Evolutionary conservation across 1,139 yeast species (phyloP).

Genomic region (Pichiaceae sp.): DNA sequence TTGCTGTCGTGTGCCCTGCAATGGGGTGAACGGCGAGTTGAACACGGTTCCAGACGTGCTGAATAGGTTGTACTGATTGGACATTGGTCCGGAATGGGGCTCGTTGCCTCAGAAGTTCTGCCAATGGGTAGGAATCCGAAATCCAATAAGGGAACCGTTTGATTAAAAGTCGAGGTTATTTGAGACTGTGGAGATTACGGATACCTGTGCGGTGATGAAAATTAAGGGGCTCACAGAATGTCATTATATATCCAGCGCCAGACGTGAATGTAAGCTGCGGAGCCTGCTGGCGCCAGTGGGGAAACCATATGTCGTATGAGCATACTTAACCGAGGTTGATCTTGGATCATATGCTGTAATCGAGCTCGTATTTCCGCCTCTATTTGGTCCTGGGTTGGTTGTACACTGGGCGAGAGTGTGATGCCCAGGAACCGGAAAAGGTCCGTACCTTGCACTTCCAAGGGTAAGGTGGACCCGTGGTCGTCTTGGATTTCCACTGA

Average conservation of each 20-base stretch:
- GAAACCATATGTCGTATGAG: background rate
- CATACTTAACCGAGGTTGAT: background rate
- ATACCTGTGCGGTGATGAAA: background rate
- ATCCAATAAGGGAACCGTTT: background rate
- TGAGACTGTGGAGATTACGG: background rate
- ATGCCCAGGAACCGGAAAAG: background rate
- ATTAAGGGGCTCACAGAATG: background rate
- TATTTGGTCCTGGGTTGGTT: background rate
- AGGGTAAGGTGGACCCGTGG: background rate
- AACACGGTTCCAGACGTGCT: background rate
- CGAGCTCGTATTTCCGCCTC: background rate
- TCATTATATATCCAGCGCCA: conserved; percentile 3
- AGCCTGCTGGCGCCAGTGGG: background rate
- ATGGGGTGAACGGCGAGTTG: background rate
- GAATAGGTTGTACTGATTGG: conserved; percentile 1
- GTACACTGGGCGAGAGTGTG: too few relatives aligned
- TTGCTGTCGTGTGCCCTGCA: conserved; percentile 4
- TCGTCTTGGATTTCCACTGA: background rate
- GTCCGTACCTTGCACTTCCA: background rate
- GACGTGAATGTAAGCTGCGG: background rate
- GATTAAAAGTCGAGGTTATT: background rate
- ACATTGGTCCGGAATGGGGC: background rate
- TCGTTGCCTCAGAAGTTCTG: background rate
- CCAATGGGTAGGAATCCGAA: background rate
- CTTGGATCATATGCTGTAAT: background rate